phyloP scores from a whole-genome alignment of 2,329 filamentous ascomycete species.

The Grosmannia penicillata region DNA sequence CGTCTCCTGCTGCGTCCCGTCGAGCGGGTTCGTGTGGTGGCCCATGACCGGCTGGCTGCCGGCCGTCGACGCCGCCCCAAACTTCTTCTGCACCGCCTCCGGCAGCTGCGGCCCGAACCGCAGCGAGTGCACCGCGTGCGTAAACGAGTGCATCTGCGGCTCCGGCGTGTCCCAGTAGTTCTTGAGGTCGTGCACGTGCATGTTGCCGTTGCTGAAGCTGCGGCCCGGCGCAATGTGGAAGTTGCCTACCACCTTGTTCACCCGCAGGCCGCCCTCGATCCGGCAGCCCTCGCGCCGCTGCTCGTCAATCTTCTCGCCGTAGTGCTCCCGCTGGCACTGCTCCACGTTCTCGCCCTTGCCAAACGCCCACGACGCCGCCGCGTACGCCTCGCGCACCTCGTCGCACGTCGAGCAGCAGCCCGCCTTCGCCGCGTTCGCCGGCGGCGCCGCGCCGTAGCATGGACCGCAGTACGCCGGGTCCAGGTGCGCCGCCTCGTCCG shows the following conservation, averaged over 20 bases:
- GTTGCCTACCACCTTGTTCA: constrained; percentile 98
- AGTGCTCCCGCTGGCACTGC: constrained; percentile 91
- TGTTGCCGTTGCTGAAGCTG: constrained; percentile 89
- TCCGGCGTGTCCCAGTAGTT: constrained; percentile 74
- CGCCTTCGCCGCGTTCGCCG: constrained; percentile 55
- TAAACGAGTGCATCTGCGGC: constrained; percentile 66
- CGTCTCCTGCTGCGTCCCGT: constrained; percentile 62
- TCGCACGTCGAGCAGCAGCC: constrained; percentile 96
- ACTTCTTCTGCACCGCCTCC: constrained; percentile 48
- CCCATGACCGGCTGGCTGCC: constrained; percentile 59
- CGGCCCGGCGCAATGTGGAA: constrained; percentile 96
- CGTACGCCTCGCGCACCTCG: constrained; percentile 91
- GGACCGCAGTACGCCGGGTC: constrained; percentile 85
- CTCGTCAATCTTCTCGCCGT: constrained; percentile 71
- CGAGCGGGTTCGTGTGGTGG: constrained; percentile 85
- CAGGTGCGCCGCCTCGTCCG: constrained; percentile 58
- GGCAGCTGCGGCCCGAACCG: constrained; percentile 89
- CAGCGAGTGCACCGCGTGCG: constrained; percentile 74
- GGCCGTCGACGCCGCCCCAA: constrained; percentile 22
- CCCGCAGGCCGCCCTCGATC: constrained; percentile 78
- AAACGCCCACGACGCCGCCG: constrained; percentile 81
- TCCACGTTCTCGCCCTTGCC: constrained; percentile 84
- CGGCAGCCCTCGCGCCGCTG: constrained; percentile 89
- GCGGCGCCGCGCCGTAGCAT: constrained; percentile 76
- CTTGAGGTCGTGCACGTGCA: constrained; percentile 95